Evolutionary conservation across 2,329 filamentous ascomycete species (phyloP), one percentile per base, ranked within the genome.

Genomic region (Xylaria sp.): DNA sequence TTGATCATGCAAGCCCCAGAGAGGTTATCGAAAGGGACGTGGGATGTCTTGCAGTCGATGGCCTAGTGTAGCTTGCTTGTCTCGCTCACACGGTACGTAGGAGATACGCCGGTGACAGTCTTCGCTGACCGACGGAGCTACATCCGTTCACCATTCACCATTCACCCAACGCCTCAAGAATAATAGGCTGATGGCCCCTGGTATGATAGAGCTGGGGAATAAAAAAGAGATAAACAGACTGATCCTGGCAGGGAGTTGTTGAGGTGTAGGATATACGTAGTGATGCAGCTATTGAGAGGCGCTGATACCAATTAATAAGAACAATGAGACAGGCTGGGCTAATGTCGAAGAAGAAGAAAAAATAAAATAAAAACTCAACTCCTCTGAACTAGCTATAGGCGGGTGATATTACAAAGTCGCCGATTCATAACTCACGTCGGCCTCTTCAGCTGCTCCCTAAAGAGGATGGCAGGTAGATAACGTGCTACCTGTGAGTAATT

Each of bases 261-360:
- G 31, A 37, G 47, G 19, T 49, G 25, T 37, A 37, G 8, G 3
- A 35, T 51, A 51, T 51, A 25, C 2, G 4, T 37, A 15, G 21
- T 27, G 11, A 29, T 27, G 31, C 31, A 38, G 19, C 10, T 35
- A 11, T 11, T 25, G 43, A 27, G 11, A 27, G 27, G 19, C 25
- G 43, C 52, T 37, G 31, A 23, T 40, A 46, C 40, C 23, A 51
- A 49, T 46, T 38, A 31, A 56, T 25, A 35, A 37, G 31, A 35
- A 23, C 21, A 54, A 48, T 60, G 38, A 49, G 27, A 53, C 46
- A 61, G 53, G 58, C 47, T 52, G 52, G 31, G 52, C 27, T 53
- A 48, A 54, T 19, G 41, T 51, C n/a, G 17, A 23, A 52, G 52
- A 51, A 41, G 6, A 33, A 33, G 29, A 6, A 33, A 11, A 11